phyloP scores from a whole-genome alignment of 305 asterid genomes.

The Andrographis paniculata region DNA sequence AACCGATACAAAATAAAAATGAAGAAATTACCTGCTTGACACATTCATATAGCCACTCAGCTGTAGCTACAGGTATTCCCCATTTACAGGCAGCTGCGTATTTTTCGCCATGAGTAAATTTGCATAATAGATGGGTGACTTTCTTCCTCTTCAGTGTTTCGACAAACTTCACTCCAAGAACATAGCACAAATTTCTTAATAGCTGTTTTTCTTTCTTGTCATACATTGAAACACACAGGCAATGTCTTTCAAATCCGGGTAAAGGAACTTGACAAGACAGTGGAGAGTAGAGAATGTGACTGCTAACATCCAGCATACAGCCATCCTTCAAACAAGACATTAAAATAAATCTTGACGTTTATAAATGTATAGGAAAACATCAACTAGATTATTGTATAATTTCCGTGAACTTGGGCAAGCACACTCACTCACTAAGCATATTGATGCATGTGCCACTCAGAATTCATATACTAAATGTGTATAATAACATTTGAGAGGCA shows the following conservation, averaged over 20 bases:
- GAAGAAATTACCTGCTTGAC: conserved; percentile 49
- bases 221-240: conserved; percentile 74
- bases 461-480: too few relatives aligned
- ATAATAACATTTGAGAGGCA: too few relatives aligned
- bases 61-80: conserved; percentile 65
- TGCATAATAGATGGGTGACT: conserved; percentile 70
- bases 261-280: conserved; percentile 86
- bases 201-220: conserved; percentile 62
- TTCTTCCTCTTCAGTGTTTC: conserved; percentile 61
- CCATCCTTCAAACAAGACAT: conserved; percentile 55
- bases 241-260: conserved; percentile 57
- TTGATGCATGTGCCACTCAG: too few relatives aligned
- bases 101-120: conserved; percentile 73
- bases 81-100: conserved; percentile 74
- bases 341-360: conserved; percentile 1
- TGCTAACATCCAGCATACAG: conserved; percentile 64
- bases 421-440: too few relatives aligned
- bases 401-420: background rate
- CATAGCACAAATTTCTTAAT: conserved; percentile 76
- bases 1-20: conserved; percentile 19
- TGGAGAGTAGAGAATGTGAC: conserved; percentile 89
- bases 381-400: too few relatives aligned
- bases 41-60: conserved; percentile 86
- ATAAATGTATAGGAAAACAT: background rate
- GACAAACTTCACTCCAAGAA: conserved; percentile 60